phyloP scores from a whole-genome alignment of 345 rosid species.

The Pistacia vera region DNA sequence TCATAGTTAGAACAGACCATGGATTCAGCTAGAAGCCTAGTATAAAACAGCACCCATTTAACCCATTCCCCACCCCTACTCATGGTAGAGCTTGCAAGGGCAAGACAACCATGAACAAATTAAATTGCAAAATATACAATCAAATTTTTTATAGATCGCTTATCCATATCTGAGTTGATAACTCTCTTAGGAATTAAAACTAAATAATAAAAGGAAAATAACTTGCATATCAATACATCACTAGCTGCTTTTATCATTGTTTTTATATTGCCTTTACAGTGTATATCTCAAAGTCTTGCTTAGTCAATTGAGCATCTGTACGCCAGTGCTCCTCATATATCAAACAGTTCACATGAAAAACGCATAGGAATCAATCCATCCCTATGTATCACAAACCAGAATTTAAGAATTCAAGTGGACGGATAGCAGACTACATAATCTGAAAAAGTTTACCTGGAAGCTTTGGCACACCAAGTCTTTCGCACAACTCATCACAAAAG shows the following conservation, averaged over 20 bases:
- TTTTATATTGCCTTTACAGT: not conserved
- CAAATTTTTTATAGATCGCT: not conserved
- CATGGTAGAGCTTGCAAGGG: too few species aligned
- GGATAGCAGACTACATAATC: slow-evolving; percentile 11
- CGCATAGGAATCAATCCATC: not conserved
- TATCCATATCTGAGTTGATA: not conserved
- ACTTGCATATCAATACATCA: not conserved
- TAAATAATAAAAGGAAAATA: not conserved
- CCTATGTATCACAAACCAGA: slow-evolving; percentile 1
- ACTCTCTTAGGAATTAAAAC: not conserved
- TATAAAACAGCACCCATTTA: too few species aligned
- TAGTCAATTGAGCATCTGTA: not conserved
- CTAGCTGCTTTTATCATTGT: not conserved
- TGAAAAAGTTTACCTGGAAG: slow-evolving; percentile 67
- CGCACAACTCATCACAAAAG: slow-evolving; percentile 89
- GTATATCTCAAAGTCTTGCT: not conserved
- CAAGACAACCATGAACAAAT: not conserved
- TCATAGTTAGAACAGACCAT: not conserved
- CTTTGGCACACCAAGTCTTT: slow-evolving; percentile 82
- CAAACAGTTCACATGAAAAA: not conserved
- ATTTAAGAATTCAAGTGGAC: not conserved
- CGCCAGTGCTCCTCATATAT: not conserved
- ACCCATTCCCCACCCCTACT: too few species aligned
- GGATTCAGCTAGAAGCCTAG: too few species aligned
- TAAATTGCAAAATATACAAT: not conserved